Conservation (phyloP, 2,329 filamentous ascomycete species). For the Xylaria arbuscula region DNA sequence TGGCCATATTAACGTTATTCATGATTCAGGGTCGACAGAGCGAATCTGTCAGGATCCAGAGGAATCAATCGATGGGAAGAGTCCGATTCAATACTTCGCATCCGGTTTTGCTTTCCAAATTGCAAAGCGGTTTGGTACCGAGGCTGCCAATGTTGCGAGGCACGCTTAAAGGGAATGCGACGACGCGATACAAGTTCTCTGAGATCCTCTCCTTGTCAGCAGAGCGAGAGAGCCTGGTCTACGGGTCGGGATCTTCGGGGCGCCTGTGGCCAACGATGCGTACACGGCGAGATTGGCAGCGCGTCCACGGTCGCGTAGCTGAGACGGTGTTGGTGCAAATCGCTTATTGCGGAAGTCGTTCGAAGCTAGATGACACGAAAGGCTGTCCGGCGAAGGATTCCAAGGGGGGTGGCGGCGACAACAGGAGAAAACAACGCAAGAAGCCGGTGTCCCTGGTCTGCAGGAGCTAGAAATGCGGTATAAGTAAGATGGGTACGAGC, state of each 20-base stretch:
- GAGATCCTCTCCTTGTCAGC: conserved; percentile 22
- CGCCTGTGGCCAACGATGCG: conserved; percentile 34
- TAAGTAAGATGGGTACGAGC: conserved; percentile 35
- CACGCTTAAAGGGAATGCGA: conserved; percentile 23
- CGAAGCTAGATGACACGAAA: conserved; percentile 10
- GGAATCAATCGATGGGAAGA: conserved; percentile 44
- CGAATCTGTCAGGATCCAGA: conserved; percentile 49
- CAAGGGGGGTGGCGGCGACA: conserved; percentile 35
- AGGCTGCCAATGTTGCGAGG: conserved; percentile 20
- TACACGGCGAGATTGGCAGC: conserved; percentile 37
- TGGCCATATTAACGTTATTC: conserved; percentile 75
- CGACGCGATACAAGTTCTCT: conserved; percentile 15
- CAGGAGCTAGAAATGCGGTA: conserved; percentile 37
- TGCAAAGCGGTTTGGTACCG: conserved; percentile 20
- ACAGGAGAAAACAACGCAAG: conserved; percentile 39
- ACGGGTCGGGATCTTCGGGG: conserved; percentile 36
- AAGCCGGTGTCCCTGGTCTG: conserved; percentile 37
- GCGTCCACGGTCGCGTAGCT: conserved; percentile 40
- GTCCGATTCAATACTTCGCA: conserved; percentile 44
- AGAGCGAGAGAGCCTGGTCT: conserved; percentile 26
- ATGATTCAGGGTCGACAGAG: conserved; percentile 58
- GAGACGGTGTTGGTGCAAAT: conserved; percentile 12
- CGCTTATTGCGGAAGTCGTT: conserved; percentile 9
- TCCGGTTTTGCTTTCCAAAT: conserved; percentile 41
- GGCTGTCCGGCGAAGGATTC: conserved; percentile 32